Base-by-base conservation (phyloP, 768 basidiomycete genomes). In the Mycena kentingensis region DNA sequence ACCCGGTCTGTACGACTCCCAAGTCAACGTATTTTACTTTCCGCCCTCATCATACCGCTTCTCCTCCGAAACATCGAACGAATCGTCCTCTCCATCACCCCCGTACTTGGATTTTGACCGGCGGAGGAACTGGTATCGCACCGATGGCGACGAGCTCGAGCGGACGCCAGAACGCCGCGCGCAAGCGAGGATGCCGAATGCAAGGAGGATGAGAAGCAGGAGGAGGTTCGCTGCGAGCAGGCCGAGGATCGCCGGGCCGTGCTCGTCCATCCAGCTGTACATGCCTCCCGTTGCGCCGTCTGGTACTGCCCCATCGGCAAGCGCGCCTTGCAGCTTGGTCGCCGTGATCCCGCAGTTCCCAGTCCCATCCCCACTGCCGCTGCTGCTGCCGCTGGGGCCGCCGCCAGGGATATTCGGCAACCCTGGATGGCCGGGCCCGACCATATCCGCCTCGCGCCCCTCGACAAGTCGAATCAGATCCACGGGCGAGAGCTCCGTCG, bases 171-270 rank as follows among this genome's bases (percentile, higher is more conserved):
- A n/a, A n/a, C n/a, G n/a, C n/a, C n/a, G n/a, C n/a, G n/a, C n/a
- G n/a, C n/a, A n/a, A n/a, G n/a, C n/a, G 18, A 67, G 48, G 1
- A 57, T 60, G 16, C 71, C 36, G 16, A 60, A 58, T 2, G 52
- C 48, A 4, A 58, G 31, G 18, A 58, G 38, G n/a, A n/a, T n/a
- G 27, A 69, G 37, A 5, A 72, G 49, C 1, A 64, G 35, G n/a
- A 69, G 26, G 8, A 67, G 29, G 52, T 72, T 70, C 3, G 60
- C 61, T 5, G 45, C 66, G 26, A 72, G 57, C 4, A 70, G 58
- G 13, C 55, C 60, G 21, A 72, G 51, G 18, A 64, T 62, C 37
- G 61, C 41, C n/a, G 62, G 54, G 0, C 64, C 67, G 35, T 65
- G 67, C 25, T 66, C 65, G 35, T 59, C 54, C 21, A 22, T 12